A percentile compares a stretch with the other conserved stretches of the same genome.
These are phyloP conservation scores for Geotrichum histeridarum DNA, from an alignment of 1,139 yeast species.

Conservation along the genomic window DNA sequence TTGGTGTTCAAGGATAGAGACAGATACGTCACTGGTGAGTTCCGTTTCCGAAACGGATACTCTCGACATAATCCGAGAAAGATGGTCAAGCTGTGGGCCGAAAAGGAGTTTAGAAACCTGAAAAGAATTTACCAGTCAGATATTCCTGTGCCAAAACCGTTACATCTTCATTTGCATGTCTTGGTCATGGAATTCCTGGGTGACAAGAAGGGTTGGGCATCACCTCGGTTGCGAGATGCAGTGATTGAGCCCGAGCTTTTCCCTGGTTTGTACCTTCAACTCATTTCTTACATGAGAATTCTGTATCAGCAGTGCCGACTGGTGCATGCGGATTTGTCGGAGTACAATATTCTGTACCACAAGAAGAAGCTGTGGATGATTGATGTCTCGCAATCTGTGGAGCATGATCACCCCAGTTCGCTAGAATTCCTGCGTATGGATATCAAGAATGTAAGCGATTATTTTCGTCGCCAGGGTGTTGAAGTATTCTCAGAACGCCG, in stretches of 20 bases:
- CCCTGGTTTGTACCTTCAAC: conserved; percentile 63
- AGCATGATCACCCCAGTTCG: conserved; percentile 97
- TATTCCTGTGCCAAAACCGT: conserved; percentile 88
- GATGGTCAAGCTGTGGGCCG: conserved; percentile 98
- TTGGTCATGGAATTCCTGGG: conserved; percentile 93
- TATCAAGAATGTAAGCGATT: conserved; percentile 89
- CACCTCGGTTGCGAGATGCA: conserved; percentile 83
- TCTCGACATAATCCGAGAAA: conserved; percentile 89
- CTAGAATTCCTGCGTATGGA: conserved; percentile 95
- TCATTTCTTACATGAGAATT: conserved; percentile 78
- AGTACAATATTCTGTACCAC: conserved; percentile 84
- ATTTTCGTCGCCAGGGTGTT: conserved; percentile 69
- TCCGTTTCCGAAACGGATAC: conserved; percentile 78
- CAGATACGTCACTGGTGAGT: conserved; percentile 94
- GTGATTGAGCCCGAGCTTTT: conserved; percentile 47
- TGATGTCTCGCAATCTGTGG: conserved; percentile 96
- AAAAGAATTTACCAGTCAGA: conserved; percentile 73
- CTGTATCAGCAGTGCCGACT: conserved; percentile 83
- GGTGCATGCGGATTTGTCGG: conserved; percentile 96
- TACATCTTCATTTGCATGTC: conserved; percentile 83
- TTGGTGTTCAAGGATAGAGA: conserved; percentile 94
- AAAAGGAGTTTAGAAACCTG: conserved; percentile 89
- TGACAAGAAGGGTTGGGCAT: conserved; percentile 62
- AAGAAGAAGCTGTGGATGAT: conserved; percentile 75
- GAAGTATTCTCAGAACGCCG: conserved; percentile 75